phyloP scores from a whole-genome alignment of 306 rosid species.

The Acmispon strigosus region DNA sequence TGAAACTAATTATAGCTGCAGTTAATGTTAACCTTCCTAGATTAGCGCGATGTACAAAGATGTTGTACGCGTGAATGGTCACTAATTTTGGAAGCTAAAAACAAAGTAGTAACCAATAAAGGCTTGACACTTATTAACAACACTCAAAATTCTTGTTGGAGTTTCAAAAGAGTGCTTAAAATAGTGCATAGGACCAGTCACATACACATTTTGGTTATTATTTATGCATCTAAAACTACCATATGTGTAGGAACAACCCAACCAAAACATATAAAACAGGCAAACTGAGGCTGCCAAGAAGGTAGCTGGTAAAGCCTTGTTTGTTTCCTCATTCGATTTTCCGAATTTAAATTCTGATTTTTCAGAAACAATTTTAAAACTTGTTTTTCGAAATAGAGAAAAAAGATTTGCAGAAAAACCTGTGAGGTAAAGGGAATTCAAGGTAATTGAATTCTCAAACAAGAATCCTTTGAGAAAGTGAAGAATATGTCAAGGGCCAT shows the following conservation, averaged over 20 bases:
- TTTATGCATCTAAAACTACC: neutral
- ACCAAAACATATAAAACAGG: neutral
- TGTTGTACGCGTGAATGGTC: neutral
- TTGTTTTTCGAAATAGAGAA: too few species aligned
- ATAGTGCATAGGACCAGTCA: neutral
- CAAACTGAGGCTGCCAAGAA: neutral
- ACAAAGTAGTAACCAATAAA: conserved; percentile 5
- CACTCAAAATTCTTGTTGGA: neutral
- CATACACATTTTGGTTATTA: neutral
- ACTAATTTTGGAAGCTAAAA: conserved; percentile 7
- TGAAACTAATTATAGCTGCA: neutral
- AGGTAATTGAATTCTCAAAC: too few species aligned
- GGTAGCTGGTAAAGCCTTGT: too few species aligned
- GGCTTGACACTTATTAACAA: neutral
- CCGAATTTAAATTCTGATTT: too few species aligned
- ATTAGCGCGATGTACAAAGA: neutral
- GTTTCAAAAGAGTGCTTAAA: conserved; percentile 17
- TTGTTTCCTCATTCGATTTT: too few species aligned
- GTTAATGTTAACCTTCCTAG: neutral
- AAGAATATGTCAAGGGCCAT: conserved; percentile 33
- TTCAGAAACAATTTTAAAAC: too few species aligned
- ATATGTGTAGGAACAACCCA: neutral
- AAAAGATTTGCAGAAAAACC: too few species aligned
- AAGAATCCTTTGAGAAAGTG: too few species aligned
- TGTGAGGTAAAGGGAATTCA: neutral